Base-by-base conservation (phyloP, 2,329 filamentous ascomycete species). In the Diaporthe velutina region DNA sequence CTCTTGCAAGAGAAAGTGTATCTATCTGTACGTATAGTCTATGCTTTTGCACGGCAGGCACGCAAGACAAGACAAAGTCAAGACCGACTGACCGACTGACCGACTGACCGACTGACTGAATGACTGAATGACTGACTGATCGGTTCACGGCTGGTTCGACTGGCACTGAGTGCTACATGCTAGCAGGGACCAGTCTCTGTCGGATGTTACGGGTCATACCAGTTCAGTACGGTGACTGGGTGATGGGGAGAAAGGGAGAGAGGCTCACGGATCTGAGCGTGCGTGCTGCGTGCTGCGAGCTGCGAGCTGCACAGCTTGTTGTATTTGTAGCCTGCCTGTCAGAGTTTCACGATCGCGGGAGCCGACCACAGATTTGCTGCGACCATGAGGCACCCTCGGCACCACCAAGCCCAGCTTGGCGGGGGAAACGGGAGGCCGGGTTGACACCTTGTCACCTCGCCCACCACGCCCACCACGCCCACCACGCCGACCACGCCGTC, bases 281-380 rank as follows among this genome's bases (percentile, higher is more conserved):
- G n/a, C 30, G 30, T 42, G 57, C 38, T 60, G 57, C 10, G 55
- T 35, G 22, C 61, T 25, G n/a, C 30, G 30, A 28, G 57, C 38
- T 60, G 57, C 10, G 55, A n/a, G 22, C 61, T 25, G 50, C 50
- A 25, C 50, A 28, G 50, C 50, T 52, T 33, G 4, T 9, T 57
- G 15, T 13, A 8, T 6, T 0, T 25, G 8, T 45, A 48, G 40
- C 28, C 30, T 54, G 48, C 33, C 64, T 68, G 64, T 68, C 64
- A 68, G 64, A 17, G 64, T 68, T 68, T 68, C 64, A 68, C 64
- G 45, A 68, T 54, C 13, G 48, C 64, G 64, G 64, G 64, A 68
- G 64, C 45, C 30, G 35, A 12, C 45, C 64, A 68, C 64, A 68
- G 64, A 22, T 54, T 25, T 50, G 64, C 64, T 67, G 64, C 30